Evolutionary conservation across 495 filamentous ascomycete species (phyloP).

Genomic region (Neurospora sublineolata): DNA sequence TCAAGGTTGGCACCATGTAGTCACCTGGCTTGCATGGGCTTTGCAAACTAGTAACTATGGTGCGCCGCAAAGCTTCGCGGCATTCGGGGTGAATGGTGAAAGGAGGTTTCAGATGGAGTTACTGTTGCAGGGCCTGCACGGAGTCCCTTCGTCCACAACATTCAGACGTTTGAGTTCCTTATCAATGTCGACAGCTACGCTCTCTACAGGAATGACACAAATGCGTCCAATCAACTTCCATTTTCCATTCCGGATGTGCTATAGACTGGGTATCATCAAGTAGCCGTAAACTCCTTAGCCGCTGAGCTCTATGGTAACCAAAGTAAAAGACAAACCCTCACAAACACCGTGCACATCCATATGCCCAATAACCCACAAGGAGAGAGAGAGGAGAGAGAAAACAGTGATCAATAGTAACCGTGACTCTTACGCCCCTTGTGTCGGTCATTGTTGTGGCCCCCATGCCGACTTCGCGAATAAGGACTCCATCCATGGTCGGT

Average conservation of each 20-base stretch:
- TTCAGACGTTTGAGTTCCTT: background rate
- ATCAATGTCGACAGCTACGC: background rate
- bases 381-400: background rate
- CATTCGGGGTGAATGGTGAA: too few species aligned
- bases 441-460: conserved; percentile 8
- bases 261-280: background rate
- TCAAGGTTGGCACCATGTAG: background rate
- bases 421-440: conserved; percentile 14
- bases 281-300: background rate
- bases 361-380: background rate
- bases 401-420: conserved; percentile 6
- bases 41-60: background rate
- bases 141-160: background rate
- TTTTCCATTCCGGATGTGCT: background rate
- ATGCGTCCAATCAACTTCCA: background rate
- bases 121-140: background rate
- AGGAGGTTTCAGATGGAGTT: background rate
- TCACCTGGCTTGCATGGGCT: background rate
- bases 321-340: background rate
- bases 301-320: background rate
- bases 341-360: background rate
- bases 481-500: conserved; percentile 16
- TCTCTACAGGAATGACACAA: background rate
- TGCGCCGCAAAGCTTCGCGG: background rate
- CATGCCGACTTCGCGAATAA: conserved; percentile 15